A percentile compares a stretch with the other conserved stretches of the same genome.
Evolutionary conservation across 352 stramenopile species (phyloP).

Genomic region (Thalassiosira pacifica): DNA sequence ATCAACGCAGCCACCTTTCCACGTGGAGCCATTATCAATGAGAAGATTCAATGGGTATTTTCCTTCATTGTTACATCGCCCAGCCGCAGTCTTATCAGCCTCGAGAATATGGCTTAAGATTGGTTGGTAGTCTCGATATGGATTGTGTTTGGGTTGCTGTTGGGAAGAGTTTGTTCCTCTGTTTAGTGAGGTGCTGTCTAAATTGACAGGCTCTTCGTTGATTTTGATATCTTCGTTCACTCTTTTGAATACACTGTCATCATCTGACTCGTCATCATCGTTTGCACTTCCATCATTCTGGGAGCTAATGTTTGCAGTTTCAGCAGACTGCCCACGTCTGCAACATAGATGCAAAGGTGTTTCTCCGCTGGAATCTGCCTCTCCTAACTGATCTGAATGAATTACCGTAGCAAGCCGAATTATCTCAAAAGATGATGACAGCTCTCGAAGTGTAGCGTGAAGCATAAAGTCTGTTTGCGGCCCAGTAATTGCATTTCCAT

Average conservation of each 20-base stretch:
- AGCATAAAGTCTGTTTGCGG: slow-evolving; percentile 31
- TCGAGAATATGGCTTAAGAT: slow-evolving; percentile 29
- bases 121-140: slow-evolving; percentile 1
- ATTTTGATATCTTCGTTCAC: slow-evolving; percentile 29
- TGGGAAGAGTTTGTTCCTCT: background rate
- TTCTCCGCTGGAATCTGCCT: slow-evolving; percentile 31
- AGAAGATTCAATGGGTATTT: slow-evolving; percentile 43
- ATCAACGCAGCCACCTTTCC: slow-evolving; percentile 29
- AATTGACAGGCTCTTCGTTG: background rate
- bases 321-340: slow-evolving; percentile 24
- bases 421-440: slow-evolving; percentile 36
- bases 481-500: background rate
- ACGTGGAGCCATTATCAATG: slow-evolving; percentile 35
- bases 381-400: background rate
- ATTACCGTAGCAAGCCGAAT: slow-evolving; percentile 26
- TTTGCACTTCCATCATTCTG: background rate
- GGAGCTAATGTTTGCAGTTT: background rate
- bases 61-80: slow-evolving; percentile 21
- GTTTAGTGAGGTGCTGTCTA: too few species aligned
- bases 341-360: slow-evolving; percentile 21
- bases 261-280: background rate
- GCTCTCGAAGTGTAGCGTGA: slow-evolving; percentile 31
- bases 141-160: slow-evolving; percentile 7
- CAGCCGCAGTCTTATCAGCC: slow-evolving; percentile 3
- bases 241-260: slow-evolving; percentile 33